These are phyloP conservation scores for Pyrus communis DNA, from an alignment of 306 rosid genomes.

Conservation along the genomic window DNA sequence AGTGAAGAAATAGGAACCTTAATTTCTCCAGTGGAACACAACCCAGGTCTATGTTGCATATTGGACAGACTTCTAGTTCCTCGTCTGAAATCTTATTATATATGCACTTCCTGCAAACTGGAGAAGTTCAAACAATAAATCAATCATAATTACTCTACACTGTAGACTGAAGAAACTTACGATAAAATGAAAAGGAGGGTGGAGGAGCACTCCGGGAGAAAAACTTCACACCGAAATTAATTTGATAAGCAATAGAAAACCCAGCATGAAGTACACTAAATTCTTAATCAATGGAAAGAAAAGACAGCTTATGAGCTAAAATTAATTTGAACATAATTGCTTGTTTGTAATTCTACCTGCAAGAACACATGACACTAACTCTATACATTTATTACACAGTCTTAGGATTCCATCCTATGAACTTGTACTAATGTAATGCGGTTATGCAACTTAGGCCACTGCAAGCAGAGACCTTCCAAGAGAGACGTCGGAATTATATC, in stretches of 20 bases:
- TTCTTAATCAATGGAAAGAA: neutral
- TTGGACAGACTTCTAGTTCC: conserved; percentile 60
- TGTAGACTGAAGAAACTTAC: neutral
- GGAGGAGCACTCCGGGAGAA: neutral
- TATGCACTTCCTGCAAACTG: conserved; percentile 95
- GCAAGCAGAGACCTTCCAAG: conserved; percentile 1
- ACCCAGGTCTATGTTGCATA: conserved; percentile 61
- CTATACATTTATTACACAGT: neutral
- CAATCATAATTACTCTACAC: conserved; percentile 6
- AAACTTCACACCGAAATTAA: neutral
- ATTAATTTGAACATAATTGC: neutral
- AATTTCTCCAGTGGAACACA: conserved; percentile 51
- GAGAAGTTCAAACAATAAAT: conserved; percentile 11
- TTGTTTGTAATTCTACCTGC: neutral
- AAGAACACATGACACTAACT: neutral
- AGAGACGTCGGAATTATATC: neutral
- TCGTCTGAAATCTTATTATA: conserved; percentile 48
- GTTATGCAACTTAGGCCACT: neutral
- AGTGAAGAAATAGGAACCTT: conserved; percentile 38
- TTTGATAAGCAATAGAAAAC: neutral
- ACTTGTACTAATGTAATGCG: neutral
- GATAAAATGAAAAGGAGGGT: neutral
- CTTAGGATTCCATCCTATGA: neutral
- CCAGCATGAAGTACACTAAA: neutral
- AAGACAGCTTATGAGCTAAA: neutral